Evolutionary conservation across 2,329 filamentous ascomycete species (phyloP).

Genomic region (Aspergillus latus): DNA sequence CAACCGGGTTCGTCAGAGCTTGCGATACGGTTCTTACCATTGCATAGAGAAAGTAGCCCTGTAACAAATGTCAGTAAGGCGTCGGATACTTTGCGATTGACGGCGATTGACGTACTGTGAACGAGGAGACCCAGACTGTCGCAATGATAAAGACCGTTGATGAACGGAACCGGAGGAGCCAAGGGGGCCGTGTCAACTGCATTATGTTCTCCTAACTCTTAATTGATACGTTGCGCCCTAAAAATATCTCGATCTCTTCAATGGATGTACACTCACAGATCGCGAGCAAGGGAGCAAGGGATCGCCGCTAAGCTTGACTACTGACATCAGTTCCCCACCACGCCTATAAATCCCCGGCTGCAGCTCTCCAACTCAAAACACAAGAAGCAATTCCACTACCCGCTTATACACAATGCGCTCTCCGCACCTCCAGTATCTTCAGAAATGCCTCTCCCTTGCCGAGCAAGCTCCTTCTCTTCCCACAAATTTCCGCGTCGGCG

Average conservation of each 20-base stretch:
- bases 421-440: slow-evolving; percentile 57
- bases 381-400: background rate
- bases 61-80: background rate
- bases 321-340: slow-evolving; percentile 6
- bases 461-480: slow-evolving; percentile 78
- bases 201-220: background rate
- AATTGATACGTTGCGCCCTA: background rate
- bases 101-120: slow-evolving; percentile 25
- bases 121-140: slow-evolving; percentile 48
- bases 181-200: slow-evolving; percentile 20
- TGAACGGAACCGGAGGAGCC: slow-evolving; percentile 54
- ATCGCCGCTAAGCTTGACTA: background rate
- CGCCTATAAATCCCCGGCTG: slow-evolving; percentile 2
- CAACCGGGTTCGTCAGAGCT: background rate
- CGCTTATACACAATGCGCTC: slow-evolving; percentile 17
- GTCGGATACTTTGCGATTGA: background rate
- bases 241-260: background rate
- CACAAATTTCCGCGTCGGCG: slow-evolving; percentile 91
- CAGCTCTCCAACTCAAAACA: background rate
- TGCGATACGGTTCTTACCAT: slow-evolving; percentile 24
- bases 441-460: slow-evolving; percentile 72
- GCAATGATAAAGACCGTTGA: slow-evolving; percentile 59
- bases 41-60: slow-evolving; percentile 33
- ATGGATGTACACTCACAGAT: background rate
- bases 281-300: background rate